A percentile compares a stretch with the other conserved stretches of the same genome.
phyloP scores from a whole-genome alignment of 2,329 filamentous ascomycete genomes.

The Thielaviopsis populi region DNA sequence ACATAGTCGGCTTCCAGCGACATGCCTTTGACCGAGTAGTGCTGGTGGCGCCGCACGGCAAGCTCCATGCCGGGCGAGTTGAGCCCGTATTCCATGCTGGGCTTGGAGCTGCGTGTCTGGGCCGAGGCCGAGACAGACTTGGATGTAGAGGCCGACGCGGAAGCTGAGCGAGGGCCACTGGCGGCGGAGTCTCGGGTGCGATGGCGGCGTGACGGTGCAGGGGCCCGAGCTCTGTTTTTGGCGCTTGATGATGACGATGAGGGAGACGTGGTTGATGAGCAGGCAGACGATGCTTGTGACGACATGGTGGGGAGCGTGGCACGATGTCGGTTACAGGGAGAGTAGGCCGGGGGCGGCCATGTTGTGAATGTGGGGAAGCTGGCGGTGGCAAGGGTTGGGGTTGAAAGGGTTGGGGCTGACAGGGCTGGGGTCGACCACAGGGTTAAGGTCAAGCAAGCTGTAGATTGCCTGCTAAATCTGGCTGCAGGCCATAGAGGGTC shows the following conservation, averaged over 20 bases:
- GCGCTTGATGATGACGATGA: not conserved
- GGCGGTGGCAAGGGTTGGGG: not conserved
- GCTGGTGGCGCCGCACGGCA: not conserved
- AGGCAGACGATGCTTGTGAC: not conserved
- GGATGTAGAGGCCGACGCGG: not conserved
- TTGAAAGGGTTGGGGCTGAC: too few relatives aligned
- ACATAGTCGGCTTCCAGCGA: conserved; percentile 1
- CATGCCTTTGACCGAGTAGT: not conserved
- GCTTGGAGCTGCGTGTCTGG: not conserved
- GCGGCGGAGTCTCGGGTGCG: not conserved
- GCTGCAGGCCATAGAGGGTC: not conserved
- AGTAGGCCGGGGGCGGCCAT: not conserved
- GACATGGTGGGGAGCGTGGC: not conserved
- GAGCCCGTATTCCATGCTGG: conserved; percentile 2
- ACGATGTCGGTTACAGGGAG: not conserved
- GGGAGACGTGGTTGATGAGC: not conserved
- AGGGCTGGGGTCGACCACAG: too few relatives aligned
- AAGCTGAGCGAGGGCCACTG: not conserved
- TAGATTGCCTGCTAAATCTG: too few relatives aligned
- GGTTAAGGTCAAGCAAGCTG: too few relatives aligned
- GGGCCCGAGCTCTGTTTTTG: not conserved
- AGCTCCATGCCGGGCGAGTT: conserved; percentile 12
- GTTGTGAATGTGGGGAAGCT: not conserved
- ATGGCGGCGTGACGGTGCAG: not conserved
- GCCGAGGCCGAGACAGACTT: not conserved